phyloP scores from a whole-genome alignment of 2,329 filamentous ascomycete genomes.

The Pyricularia pennisetigena region DNA sequence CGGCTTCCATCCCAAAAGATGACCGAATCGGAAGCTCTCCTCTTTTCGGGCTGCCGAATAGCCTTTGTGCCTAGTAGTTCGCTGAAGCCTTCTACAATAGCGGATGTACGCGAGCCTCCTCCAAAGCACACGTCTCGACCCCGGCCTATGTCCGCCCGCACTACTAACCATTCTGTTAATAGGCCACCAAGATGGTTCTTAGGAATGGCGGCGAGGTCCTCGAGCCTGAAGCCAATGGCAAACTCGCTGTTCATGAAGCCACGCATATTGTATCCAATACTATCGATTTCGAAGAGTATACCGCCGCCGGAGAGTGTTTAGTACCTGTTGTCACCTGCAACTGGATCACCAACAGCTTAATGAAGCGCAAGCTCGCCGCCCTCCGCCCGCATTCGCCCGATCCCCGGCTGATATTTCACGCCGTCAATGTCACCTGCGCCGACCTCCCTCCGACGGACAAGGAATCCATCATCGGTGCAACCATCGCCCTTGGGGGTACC shows the following conservation, averaged over 20 bases:
- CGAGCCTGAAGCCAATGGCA: constrained; percentile 36
- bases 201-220: constrained; percentile 42
- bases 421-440: constrained; percentile 72
- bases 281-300: constrained; percentile 86
- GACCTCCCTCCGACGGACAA: constrained; percentile 80
- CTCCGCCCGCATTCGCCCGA: constrained; percentile 84
- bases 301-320: constrained; percentile 62
- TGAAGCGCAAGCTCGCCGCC: constrained; percentile 61
- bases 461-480: constrained; percentile 84
- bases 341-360: constrained; percentile 68
- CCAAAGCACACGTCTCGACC: neutral
- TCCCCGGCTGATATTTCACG: constrained; percentile 79
- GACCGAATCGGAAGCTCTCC: neutral
- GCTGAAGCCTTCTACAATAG: constrained; percentile 28
- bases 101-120: constrained; percentile 22
- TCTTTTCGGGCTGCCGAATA: constrained; percentile 22
- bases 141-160: neutral
- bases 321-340: constrained; percentile 73
- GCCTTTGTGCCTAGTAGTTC: constrained; percentile 34
- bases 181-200: constrained; percentile 32
- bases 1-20: neutral
- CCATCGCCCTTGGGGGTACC: constrained; percentile 79
- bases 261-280: constrained; percentile 59
- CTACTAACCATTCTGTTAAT: neutral
- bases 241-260: constrained; percentile 34